These are phyloP conservation scores for Thraustotheca clavata DNA, from an alignment of 352 stramenopile genomes.

Conservation along the genomic window DNA sequence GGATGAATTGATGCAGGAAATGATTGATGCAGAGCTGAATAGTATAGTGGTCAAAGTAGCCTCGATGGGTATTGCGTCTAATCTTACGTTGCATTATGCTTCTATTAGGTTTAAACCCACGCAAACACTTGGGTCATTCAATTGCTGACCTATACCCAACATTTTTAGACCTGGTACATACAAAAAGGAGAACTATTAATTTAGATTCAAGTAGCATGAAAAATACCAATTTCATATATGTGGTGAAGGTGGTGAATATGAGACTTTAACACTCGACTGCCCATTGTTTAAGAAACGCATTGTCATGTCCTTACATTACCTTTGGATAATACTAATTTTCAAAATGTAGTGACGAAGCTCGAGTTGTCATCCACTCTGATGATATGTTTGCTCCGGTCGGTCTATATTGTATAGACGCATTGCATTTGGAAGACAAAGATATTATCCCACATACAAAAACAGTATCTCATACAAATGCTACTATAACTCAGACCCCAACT, in stretches of 20 bases:
- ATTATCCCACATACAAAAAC: no score
- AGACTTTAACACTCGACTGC: slow-evolving; percentile 98
- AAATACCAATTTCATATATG: slow-evolving; percentile 97
- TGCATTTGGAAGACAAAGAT: slow-evolving; percentile 83
- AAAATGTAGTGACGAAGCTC: slow-evolving; percentile 83
- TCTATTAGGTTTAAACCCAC: slow-evolving; percentile 50
- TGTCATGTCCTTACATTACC: slow-evolving; percentile 51
- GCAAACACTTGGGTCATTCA: slow-evolving; percentile 75
- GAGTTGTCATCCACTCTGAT: slow-evolving; percentile 88
- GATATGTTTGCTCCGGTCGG: slow-evolving; percentile 89
- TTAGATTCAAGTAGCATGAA: slow-evolving; percentile 60
- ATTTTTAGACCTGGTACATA: slow-evolving; percentile 78
- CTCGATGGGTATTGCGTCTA: slow-evolving; percentile 55
- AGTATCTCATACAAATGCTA: no score
- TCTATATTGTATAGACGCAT: slow-evolving; percentile 87
- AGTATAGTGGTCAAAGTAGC: slow-evolving; percentile 96
- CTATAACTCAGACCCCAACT: no score
- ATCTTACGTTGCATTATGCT: neutral
- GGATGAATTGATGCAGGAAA: slow-evolving; percentile 88
- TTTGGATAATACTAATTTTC: slow-evolving; percentile 10
- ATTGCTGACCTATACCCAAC: slow-evolving; percentile 81
- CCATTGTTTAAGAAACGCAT: slow-evolving; percentile 92
- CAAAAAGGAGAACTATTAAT: neutral
- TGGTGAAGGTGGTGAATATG: slow-evolving; percentile 99
- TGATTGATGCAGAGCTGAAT: slow-evolving; percentile 91